phyloP scores from a whole-genome alignment of 2,329 filamentous ascomycete genomes.

The Tolypocladium guangdongense region DNA sequence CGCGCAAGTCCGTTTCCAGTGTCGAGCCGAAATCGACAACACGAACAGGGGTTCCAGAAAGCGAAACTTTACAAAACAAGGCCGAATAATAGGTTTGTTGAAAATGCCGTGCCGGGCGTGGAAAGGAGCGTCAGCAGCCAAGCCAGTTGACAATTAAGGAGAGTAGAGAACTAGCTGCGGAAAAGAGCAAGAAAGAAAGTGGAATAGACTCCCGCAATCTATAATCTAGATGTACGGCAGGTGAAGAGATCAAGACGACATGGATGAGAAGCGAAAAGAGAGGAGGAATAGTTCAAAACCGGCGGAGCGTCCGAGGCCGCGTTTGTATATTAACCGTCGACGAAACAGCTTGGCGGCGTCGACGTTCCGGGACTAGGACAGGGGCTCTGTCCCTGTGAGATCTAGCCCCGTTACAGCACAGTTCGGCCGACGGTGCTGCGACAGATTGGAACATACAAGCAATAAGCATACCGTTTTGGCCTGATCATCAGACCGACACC shows the following conservation, averaged over 20 bases:
- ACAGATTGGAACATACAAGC: slow-evolving; percentile 8
- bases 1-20: neutral
- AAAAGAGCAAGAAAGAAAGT: slow-evolving; percentile 12
- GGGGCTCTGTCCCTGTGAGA: slow-evolving; percentile 10
- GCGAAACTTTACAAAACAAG: neutral
- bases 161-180: slow-evolving; percentile 17
- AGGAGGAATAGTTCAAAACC: neutral
- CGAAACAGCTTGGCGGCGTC: slow-evolving; percentile 10
- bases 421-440: slow-evolving; percentile 8
- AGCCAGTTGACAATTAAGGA: slow-evolving; percentile 40
- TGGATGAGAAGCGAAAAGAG: slow-evolving; percentile 7
- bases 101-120: neutral
- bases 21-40: neutral
- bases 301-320: neutral
- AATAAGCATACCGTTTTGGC: slow-evolving; percentile 12
- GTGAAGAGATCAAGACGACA: neutral
- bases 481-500: slow-evolving; percentile 6
- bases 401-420: slow-evolving; percentile 17
- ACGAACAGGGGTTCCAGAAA: neutral
- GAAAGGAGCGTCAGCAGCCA: slow-evolving; percentile 47
- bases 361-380: slow-evolving; percentile 9
- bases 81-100: neutral
- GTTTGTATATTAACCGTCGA: slow-evolving; percentile 3
- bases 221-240: neutral
- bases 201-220: neutral